Conservation (phyloP, 352 stramenopile species). For the Pythium oligandrum region DNA sequence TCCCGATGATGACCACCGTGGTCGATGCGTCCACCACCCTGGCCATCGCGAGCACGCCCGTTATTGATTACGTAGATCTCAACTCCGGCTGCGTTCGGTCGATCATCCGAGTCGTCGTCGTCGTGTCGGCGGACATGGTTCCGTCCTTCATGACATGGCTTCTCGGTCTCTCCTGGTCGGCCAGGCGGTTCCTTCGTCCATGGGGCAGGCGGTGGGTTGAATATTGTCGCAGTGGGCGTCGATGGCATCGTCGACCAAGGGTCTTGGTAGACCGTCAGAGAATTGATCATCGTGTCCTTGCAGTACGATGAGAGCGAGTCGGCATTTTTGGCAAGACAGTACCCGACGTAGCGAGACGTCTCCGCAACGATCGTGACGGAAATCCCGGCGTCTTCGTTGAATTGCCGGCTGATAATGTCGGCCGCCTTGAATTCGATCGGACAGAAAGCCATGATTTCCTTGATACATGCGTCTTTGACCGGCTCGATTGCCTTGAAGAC, state of each 20-base stretch:
- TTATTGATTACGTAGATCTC: conserved; percentile 10
- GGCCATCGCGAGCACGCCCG: background rate
- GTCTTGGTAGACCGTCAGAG: too few relatives aligned
- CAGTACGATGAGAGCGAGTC: background rate
- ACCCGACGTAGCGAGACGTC: conserved; percentile 3
- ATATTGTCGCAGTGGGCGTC: too few relatives aligned
- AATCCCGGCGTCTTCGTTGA: background rate
- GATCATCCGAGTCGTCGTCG: conserved; percentile 2
- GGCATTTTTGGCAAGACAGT: background rate
- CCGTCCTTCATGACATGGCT: conserved; percentile 1
- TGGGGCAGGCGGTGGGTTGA: background rate
- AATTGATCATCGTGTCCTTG: conserved; percentile 1
- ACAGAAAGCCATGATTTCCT: too few relatives aligned
- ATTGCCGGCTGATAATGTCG: background rate
- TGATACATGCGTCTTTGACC: too few relatives aligned
- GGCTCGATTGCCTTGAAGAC: too few relatives aligned
- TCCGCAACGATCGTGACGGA: background rate
- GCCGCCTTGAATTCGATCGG: too few relatives aligned
- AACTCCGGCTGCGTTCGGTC: background rate
- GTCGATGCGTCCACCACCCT: background rate
- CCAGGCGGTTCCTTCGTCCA: background rate
- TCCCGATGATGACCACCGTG: background rate
- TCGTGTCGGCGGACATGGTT: background rate
- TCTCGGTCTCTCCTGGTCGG: background rate
- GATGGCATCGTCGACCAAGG: too few relatives aligned